Evolutionary conservation across 192 early-diverging fungal species (phyloP), one percentile per base, ranked within the genome.

Genomic region (Coemansia sp.): DNA sequence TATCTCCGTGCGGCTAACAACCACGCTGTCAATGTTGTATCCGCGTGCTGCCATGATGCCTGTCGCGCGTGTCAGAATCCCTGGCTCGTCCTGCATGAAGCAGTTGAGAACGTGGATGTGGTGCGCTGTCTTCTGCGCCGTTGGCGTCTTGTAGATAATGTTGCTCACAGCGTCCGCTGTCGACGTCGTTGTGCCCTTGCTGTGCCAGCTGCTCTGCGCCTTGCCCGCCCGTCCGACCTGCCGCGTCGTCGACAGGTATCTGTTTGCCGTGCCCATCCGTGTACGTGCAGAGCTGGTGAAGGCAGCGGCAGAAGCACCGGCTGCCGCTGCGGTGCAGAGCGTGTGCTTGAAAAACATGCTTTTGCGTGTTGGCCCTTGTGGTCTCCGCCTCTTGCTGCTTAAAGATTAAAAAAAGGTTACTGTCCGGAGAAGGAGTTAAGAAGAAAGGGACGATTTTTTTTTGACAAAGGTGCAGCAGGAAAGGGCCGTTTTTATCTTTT

Each of bases 21-120:
- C 95, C 52, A 99, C 85, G 51, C 93, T 94, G 68, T 99, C 97
- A 73, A 99, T 99, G 77, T 97, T 99, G 85, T 96, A 96, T 0
- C 94, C 93, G 68, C 97, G 85, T 36, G 89, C 95, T 15, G 97
- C 95, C 76, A 99, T 83, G 68, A 95, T 93, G 18, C 92, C 96
- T 68, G 87, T 90, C 5, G 92, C 85, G 51, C 90, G 86, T 66
- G 87, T 89, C 65, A 94, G 76, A 13, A 92, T 91, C 60, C 91
- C 91, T 15, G 91, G 92, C 62, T 94, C 93, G 83, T 95, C 91
- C 57, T 92, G 90, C 65, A 97, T 95, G 55, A 99, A 88, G 76
- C 94, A 94, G 86, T 95, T 97, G 39, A 99, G 89, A 62, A 96
- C 85, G 68, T 97, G 76, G n/a, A 69, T 71, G 64, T 80, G 77